Evolutionary conservation across 1,284 basidiomycete genomes (phyloP), one percentile per base, ranked within the genome.

Genomic region (Cerrena zonata): DNA sequence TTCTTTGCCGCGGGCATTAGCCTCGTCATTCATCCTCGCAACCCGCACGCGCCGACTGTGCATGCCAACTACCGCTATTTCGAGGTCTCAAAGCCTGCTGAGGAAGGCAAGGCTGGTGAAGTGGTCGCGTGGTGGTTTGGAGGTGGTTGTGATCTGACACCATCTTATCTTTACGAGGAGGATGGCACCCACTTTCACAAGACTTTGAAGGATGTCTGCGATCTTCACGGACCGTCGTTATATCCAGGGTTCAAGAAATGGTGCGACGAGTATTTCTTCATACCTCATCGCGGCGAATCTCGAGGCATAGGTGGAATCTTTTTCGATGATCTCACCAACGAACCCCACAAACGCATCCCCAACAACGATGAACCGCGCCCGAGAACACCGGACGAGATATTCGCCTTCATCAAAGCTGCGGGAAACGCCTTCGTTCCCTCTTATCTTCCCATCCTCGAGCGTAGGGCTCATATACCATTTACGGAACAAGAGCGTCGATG

Each of bases 1-100:
- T 99, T 95, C 77, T 96, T 94, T 65, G 95, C 91, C 4, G 90
- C 89, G 0, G 95, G 95, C 0, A 76, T 99, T 59, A 90, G 85
- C 54, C 79, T 97, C 58, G 93, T 99, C 58, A 80, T 98, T 23
- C 96, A 99, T 69, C 94, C 95, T 0, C 79, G 84, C 54, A 96
- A 94, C 71, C 96, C 96, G 0, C 82, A 89, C 60, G 83, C 86
- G 13, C 91, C 91, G 1, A 96, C 94, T n/a, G 86, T 91, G 5
- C 95, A 99, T 69, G 84, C 91, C 57, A 99, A 99, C 70, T 98
- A 95, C 65, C 89, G 96, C 49, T 99, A 98, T 72, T 99, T 99
- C 67, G 96, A 98, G 71, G 79, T 93, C 58, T 83, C 82, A 13
- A 80, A 88, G 57, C 61, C 54, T 2, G 59, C 49, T 7, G 64